Evolutionary conservation across 2,329 filamentous ascomycete species (phyloP), one percentile per base, ranked within the genome.

Genomic region (Trichoderma sp.): DNA sequence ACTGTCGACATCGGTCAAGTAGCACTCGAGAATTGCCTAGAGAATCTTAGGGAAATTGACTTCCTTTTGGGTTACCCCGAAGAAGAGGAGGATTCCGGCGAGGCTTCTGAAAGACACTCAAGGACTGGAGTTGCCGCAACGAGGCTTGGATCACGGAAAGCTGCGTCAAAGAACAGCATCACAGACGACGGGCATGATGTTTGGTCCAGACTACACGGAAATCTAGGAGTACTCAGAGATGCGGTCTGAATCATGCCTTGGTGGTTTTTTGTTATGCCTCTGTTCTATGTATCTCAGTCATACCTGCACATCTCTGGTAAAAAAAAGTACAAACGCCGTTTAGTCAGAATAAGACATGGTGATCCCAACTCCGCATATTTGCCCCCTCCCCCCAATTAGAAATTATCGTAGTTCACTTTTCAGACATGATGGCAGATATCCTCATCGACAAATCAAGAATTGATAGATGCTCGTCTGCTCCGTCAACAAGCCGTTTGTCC

Each of bases 401-500:
- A 8, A 29, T 32, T 19, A 4, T 45, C 27, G 52, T 27, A 17
- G 4, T 69, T 58, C 67, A 80, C 71, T 78, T 78, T 50, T 82
- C 82, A 50, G 83, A 84, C 76, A 97, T 76, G 68, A 95, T 89
- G 34, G 86, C 87, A 0, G 92, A 92, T 81, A 97, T 91, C 74
- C 92, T 89, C 75, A 98, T 83, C 7, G 91, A 86, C 71, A 98
- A 77, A 78, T 99, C 94, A 35, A 99, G 81, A 68, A 98, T 91
- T 1, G 92, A 93, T 27, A 99, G 82, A 77, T 99, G 94, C 80
- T 99, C 95, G 76, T 99, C 95, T 2, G 94, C 91, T 9, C 95
- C 95, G 78, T 99, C 96, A 6, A 97, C 91, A 56, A 99, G 80
- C 71, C 95, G 87, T 84, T 98, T 98, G 77, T 99, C 95, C 32